phyloP scores from a whole-genome alignment of 148 eudicot genomes.

The Selenicereus undatus region DNA sequence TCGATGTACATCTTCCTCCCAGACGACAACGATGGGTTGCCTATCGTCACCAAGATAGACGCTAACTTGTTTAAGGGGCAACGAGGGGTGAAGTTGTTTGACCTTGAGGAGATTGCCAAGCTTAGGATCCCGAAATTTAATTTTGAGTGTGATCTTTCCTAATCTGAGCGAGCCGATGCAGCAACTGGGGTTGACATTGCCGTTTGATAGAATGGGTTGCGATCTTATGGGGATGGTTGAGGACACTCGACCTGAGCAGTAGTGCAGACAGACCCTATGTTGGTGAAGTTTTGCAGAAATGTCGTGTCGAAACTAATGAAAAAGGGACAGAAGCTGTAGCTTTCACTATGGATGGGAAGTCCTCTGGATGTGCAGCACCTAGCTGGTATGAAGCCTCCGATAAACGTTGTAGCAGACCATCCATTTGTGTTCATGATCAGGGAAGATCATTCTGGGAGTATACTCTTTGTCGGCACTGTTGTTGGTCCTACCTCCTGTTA shows the following conservation, averaged over 20 bases:
- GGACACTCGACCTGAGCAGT: too few species aligned
- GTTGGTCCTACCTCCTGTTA: neutral
- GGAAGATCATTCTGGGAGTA: constrained; percentile 12
- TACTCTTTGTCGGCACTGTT: constrained; percentile 16
- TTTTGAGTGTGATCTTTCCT: constrained; percentile 3
- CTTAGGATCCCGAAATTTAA: constrained; percentile 19
- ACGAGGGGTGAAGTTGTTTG: too few species aligned
- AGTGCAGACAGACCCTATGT: neutral
- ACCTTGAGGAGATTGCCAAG: too few species aligned
- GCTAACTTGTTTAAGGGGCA: neutral
- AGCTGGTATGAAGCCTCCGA: neutral
- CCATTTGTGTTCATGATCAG: constrained; percentile 24
- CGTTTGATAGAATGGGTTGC: neutral
- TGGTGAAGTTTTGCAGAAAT: neutral
- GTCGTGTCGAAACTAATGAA: constrained; percentile 15
- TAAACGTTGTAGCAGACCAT: constrained; percentile 14
- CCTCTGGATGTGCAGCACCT: too few species aligned
- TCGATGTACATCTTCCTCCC: constrained; percentile 34
- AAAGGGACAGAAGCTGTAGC: constrained; percentile 15
- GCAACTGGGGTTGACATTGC: constrained; percentile 16
- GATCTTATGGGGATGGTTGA: constrained; percentile 14
- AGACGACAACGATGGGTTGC: constrained; percentile 15
- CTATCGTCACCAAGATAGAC: neutral
- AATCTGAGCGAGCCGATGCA: neutral
- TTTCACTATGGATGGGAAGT: neutral